Evolutionary conservation across 2,329 filamentous ascomycete genomes (phyloP).

Genomic region (Pseudopyricularia cyperi): DNA sequence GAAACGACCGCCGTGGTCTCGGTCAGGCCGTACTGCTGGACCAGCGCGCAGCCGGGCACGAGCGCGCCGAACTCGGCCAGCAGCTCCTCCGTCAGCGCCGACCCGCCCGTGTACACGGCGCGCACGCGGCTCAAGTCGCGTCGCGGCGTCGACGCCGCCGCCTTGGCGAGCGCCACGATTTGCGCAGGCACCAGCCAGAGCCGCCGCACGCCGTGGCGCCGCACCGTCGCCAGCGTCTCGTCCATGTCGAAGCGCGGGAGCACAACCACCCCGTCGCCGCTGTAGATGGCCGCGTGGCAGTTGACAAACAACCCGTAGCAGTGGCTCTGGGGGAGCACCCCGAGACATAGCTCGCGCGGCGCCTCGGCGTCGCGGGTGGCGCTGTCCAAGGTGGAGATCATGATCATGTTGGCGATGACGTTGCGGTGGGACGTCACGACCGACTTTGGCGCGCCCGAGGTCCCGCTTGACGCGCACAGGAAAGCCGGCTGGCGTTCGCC

Average conservation of each 20-base stretch:
- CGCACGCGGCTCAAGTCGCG: background rate
- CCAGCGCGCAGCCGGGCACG: background rate
- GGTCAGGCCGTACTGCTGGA: constrained; percentile 56
- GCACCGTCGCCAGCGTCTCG: background rate
- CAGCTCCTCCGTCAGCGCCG: background rate
- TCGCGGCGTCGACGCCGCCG: background rate
- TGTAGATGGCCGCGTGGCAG: background rate
- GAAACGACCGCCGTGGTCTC: constrained; percentile 71
- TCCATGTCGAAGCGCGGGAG: background rate
- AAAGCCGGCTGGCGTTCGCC: background rate
- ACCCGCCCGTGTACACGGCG: background rate
- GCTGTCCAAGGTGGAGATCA: background rate
- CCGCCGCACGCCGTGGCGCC: background rate
- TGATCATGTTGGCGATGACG: background rate
- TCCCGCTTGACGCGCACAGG: background rate
- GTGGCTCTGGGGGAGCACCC: background rate
- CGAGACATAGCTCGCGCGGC: background rate
- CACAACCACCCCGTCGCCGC: background rate
- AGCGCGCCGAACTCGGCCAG: background rate
- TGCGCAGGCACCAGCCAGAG: background rate
- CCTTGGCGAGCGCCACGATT: background rate
- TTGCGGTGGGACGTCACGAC: background rate
- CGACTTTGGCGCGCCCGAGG: background rate
- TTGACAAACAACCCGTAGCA: background rate
- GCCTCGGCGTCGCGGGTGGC: background rate